A percentile compares a stretch with the other conserved stretches of the same genome.
Evolutionary conservation across 805 yeast genomes (phyloP).

Genomic region (Limtongia smithiae): DNA sequence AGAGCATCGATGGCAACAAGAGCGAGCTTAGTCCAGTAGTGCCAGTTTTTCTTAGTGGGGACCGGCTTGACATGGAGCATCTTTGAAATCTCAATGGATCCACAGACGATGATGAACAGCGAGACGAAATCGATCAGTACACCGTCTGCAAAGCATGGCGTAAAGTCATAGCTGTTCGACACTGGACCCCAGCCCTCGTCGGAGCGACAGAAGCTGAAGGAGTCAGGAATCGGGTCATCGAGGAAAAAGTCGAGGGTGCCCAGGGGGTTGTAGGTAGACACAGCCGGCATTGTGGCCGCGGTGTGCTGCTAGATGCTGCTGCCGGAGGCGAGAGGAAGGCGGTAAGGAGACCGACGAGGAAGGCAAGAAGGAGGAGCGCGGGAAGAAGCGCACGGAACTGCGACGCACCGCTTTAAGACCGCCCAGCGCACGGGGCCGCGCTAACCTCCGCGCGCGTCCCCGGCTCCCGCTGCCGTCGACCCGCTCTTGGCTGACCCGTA

Average conservation of each 20-base stretch:
- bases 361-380: not conserved
- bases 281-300: not conserved
- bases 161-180: conserved; percentile 32
- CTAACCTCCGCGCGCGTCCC: not conserved
- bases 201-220: conserved; percentile 28
- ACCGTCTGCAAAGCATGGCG: conserved; percentile 43
- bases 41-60: conserved; percentile 29
- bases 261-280: conserved; percentile 8
- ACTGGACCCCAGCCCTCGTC: conserved; percentile 41
- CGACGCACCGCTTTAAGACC: no score
- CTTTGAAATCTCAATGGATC: conserved; percentile 32
- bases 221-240: conserved; percentile 6
- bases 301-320: not conserved
- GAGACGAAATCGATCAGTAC: conserved; percentile 35
- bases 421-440: not conserved
- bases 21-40: conserved; percentile 26
- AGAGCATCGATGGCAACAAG: conserved; percentile 30
- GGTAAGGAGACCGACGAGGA: not conserved
- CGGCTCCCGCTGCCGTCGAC: not conserved
- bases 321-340: not conserved
- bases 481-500: no score
- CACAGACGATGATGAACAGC: conserved; percentile 32
- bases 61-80: conserved; percentile 31
- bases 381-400: not conserved
- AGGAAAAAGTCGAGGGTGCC: conserved; percentile 17